Percentiles rank a stretch among this genome's conserved stretches.
Conservation (phyloP, 2,329 filamentous ascomycete genomes). For the Sporothrix pallida region DNA sequence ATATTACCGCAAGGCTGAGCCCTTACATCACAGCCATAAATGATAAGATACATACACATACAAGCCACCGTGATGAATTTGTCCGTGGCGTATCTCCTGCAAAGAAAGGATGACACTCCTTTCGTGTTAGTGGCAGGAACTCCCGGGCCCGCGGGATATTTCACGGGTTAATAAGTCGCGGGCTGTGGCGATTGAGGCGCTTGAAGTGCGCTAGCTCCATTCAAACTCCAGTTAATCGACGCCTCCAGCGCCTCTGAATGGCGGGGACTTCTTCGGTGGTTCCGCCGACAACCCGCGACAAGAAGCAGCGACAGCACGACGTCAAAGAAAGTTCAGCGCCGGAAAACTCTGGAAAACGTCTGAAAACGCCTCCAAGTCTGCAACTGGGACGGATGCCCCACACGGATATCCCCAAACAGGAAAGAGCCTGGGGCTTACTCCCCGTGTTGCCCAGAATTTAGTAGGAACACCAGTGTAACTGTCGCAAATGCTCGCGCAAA, state of each 20-base stretch:
- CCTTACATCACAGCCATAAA: no score
- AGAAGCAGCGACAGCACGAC: neutral
- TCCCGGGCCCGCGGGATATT: neutral
- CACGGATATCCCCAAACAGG: conserved; percentile 11
- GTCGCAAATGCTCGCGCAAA: conserved; percentile 15
- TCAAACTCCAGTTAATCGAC: no score
- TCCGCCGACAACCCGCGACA: conserved; percentile 24
- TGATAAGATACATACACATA: no score
- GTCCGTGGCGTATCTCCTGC: no score
- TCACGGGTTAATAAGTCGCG: neutral
- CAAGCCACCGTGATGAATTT: no score
- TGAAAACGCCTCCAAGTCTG: no score
- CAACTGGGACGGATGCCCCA: neutral
- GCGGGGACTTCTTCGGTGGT: conserved; percentile 8
- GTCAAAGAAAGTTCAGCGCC: neutral
- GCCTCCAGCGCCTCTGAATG: neutral
- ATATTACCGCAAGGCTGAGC: no score
- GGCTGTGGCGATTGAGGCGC: neutral
- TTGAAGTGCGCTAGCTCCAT: neutral
- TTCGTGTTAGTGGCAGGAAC: no score
- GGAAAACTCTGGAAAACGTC: neutral
- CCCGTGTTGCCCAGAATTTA: no score
- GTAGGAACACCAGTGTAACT: neutral
- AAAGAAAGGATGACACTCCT: no score
- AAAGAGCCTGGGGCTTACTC: conserved; percentile 1